phyloP scores from a whole-genome alignment of 106 monocot species.

The Acorus gramineus region DNA sequence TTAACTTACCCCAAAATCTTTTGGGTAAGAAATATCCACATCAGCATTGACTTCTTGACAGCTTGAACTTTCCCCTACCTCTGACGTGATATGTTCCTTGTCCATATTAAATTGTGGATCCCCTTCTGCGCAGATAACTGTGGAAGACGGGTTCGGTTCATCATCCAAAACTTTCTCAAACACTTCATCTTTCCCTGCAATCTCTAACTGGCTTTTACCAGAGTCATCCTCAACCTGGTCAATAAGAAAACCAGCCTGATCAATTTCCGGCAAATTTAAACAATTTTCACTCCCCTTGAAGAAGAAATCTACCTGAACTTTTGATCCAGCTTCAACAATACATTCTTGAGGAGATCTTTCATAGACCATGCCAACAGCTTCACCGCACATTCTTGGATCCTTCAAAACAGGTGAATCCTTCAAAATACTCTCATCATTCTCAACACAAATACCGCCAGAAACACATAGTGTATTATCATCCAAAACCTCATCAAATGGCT shows the following conservation, averaged over 20 bases:
- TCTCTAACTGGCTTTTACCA: conserved; percentile 5
- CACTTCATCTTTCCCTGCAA: conserved; percentile 6
- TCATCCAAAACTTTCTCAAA: conserved; percentile 2
- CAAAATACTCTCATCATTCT: neutral
- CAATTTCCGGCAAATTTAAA: neutral
- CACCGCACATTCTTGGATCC: neutral
- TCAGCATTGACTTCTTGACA: conserved; percentile 22
- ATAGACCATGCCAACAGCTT: neutral
- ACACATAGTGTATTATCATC: conserved; percentile 3
- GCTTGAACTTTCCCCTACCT: conserved; percentile 38
- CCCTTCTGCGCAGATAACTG: too few relatives aligned
- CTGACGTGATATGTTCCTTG: conserved; percentile 30
- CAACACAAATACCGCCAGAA: neutral
- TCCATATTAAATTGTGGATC: neutral
- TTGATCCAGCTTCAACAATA: conserved; percentile 13
- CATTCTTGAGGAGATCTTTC: conserved; percentile 13
- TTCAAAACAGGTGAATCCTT: neutral
- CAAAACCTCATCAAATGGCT: conserved; percentile 5
- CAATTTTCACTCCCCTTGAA: too few relatives aligned
- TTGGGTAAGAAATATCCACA: conserved; percentile 6
- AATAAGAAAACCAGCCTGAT: neutral
- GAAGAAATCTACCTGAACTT: conserved; percentile 7
- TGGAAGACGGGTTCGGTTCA: conserved; percentile 1
- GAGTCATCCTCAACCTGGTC: conserved; percentile 15
- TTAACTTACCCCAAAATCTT: conserved; percentile 60